These are phyloP conservation scores for Trichoderma citrinoviride DNA, from an alignment of 2,329 filamentous ascomycete species.

Conservation along the genomic window DNA sequence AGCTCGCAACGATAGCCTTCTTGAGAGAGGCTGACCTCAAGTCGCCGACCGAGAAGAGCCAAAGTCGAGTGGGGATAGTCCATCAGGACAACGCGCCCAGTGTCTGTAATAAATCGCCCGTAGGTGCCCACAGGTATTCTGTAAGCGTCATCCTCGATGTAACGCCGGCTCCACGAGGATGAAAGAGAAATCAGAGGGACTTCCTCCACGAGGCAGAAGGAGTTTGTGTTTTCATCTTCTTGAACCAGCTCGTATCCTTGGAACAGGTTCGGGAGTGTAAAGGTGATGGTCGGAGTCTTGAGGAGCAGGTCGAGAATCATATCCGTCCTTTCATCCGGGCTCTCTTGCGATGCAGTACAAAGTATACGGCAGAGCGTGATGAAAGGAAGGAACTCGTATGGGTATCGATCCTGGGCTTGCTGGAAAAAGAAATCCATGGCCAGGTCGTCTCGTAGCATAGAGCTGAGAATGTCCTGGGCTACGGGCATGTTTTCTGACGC, in stretches of 20 bases:
- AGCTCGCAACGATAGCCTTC: slow-evolving; percentile 53
- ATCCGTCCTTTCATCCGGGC: slow-evolving; percentile 42
- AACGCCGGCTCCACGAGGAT: slow-evolving; percentile 44
- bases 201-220: slow-evolving; percentile 64
- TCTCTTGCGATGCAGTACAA: slow-evolving; percentile 37
- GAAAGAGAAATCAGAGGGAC: slow-evolving; percentile 60
- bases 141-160: slow-evolving; percentile 51
- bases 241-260: slow-evolving; percentile 72
- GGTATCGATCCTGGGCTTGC: slow-evolving; percentile 73
- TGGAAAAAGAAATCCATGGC: slow-evolving; percentile 61
- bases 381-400: slow-evolving; percentile 80
- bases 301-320: slow-evolving; percentile 63
- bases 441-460: slow-evolving; percentile 38
- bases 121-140: slow-evolving; percentile 63
- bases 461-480: slow-evolving; percentile 36
- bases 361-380: slow-evolving; percentile 68
- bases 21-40: slow-evolving; percentile 64
- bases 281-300: slow-evolving; percentile 71
- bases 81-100: slow-evolving; percentile 70
- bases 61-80: slow-evolving; percentile 79
- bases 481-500: slow-evolving; percentile 32
- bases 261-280: slow-evolving; percentile 70
- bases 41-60: slow-evolving; percentile 71
- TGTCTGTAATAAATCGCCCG: slow-evolving; percentile 73
- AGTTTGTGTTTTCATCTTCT: slow-evolving; percentile 83